Evolutionary conservation across 371 early-diverging fungal species (phyloP).

Genomic region (Circinella minor): DNA sequence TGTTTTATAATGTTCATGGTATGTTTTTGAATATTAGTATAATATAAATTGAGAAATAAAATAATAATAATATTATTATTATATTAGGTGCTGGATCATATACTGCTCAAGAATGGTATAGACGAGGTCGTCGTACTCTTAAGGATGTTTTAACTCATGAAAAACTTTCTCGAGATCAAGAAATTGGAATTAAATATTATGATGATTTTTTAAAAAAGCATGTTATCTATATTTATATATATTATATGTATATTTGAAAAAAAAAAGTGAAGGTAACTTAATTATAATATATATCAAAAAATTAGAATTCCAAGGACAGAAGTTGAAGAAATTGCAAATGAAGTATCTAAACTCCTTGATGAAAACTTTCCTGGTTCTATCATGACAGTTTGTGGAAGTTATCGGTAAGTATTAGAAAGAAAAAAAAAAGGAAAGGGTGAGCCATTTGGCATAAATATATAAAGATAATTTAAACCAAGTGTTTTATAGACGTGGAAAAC

Average conservation of each 20-base stretch:
- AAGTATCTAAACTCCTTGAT: constrained; percentile 6
- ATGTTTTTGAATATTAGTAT: neutral
- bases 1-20: constrained; percentile 28
- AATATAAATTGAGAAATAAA: neutral
- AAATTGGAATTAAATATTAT: constrained; percentile 27
- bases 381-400: constrained; percentile 25
- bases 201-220: constrained; percentile 28
- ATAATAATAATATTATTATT: neutral
- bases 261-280: no score
- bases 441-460: no score
- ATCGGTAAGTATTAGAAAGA: constrained; percentile 17
- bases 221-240: neutral
- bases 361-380: constrained; percentile 9
- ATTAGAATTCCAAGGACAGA: constrained; percentile 20
- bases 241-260: neutral
- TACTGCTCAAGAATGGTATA: constrained; percentile 22
- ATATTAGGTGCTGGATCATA: constrained; percentile 21
- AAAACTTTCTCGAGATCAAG: constrained; percentile 19
- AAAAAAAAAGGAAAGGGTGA: no score
- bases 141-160: constrained; percentile 20
- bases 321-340: constrained; percentile 20
- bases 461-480: neutral
- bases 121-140: constrained; percentile 21
- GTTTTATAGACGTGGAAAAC: constrained; percentile 21
- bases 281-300: no score